A percentile compares a stretch with the other conserved stretches of the same genome.
phyloP scores from a whole-genome alignment of 176 grass and related monocot genomes.

The Areca catechu region DNA sequence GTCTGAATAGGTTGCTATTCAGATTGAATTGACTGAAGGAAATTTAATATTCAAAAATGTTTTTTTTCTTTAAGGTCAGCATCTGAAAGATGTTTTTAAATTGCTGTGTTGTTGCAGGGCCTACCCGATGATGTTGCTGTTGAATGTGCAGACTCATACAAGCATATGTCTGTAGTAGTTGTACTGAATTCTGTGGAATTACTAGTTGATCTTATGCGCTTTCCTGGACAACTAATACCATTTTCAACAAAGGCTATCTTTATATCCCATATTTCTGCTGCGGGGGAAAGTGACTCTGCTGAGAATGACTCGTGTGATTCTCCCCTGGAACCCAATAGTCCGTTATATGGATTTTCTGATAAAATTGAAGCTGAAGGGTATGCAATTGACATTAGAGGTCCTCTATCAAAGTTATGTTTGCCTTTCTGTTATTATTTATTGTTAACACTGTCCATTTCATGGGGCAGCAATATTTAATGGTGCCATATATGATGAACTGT shows the following conservation, averaged over 20 bases:
- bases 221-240: slow-evolving; percentile 91
- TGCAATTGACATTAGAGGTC: no score
- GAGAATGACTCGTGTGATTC: slow-evolving; percentile 99
- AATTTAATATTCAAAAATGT: no score
- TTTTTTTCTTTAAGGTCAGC: no score
- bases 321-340: slow-evolving; percentile 96
- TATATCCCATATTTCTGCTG: slow-evolving; percentile 85
- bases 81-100: neutral
- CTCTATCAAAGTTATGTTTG: no score
- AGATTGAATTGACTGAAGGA: no score
- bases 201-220: slow-evolving; percentile 96
- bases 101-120: slow-evolving; percentile 42
- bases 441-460: no score
- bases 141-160: slow-evolving; percentile 93
- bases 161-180: slow-evolving; percentile 98
- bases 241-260: slow-evolving; percentile 96
- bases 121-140: slow-evolving; percentile 62
- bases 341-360: slow-evolving; percentile 69
- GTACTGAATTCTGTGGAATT: slow-evolving; percentile 86
- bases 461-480: no score
- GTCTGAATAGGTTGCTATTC: no score
- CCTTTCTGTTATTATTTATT: no score
- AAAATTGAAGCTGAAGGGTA: slow-evolving; percentile 96
- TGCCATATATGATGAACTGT: no score
- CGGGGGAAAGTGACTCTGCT: slow-evolving; percentile 91